Evolutionary conservation across 225 moss, liverwort and hornwort species (phyloP), one percentile per base, ranked within the genome.

Genomic region (Thuidium tamariscinum): DNA sequence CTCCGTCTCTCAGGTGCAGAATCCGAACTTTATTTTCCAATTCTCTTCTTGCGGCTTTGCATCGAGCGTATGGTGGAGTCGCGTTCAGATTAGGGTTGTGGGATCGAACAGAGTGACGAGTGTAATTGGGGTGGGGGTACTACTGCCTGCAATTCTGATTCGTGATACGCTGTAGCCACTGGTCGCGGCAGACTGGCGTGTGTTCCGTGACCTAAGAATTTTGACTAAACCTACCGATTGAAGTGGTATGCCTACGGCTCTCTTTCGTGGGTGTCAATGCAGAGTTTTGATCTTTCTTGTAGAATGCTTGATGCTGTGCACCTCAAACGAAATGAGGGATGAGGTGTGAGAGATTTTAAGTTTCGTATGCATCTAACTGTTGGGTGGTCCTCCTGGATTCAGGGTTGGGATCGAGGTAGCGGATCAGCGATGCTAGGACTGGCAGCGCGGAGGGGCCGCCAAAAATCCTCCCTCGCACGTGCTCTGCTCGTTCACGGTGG

Each of bases 371-470:
- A 70, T 80, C 71, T 74, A 36, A 83, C 37, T 82, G 65, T 46
- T 19, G 20, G 30, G 30, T 80, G 46, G 30, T 60, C 59, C 70
- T 68, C 18, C 12, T 26, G 81, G 34, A 49, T 54, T 61, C 76
- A 89, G 83, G 83, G 83, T 86, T 92, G 2, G 7, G 46, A 7
- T 90, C 37, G 48, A 73, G 68, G 61, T 69, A 81, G 85, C 42
- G 26, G 27, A 61, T 89, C 85, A 88, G 89, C 91, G 60, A 93
- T 93, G 93, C 87, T 90, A 42, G 87, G 89, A 69, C 51, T 87
- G 89, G 80, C 74, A 55, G 91, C 84, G 77, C 93, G 93, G 87
- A 93, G 91, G 59, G 86, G 82, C 87, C 90, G 93, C 91, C 86
- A 72, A 10, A 77, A 86, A 41, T 78, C 84, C 73, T 69, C 88